Conservation (phyloP, 2,329 filamentous ascomycete genomes). For the Pseudocercospora pini-densiflorae region DNA sequence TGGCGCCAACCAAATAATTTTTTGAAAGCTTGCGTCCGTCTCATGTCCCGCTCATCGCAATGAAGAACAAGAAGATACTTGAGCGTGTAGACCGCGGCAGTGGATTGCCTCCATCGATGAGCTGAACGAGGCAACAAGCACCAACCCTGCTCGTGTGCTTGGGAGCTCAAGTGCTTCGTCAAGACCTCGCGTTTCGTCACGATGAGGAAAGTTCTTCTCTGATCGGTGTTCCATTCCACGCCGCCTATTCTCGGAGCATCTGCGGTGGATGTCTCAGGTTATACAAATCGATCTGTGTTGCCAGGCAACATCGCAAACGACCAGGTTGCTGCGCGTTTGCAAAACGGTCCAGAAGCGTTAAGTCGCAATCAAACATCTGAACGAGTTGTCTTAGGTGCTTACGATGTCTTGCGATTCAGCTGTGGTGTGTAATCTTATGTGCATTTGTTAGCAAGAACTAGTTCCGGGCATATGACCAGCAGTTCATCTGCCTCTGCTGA, state of each 20-base stretch:
- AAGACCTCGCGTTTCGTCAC: not conserved
- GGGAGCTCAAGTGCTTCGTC: not conserved
- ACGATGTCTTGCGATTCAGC: not conserved
- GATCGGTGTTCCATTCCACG: not conserved
- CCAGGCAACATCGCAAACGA: not conserved
- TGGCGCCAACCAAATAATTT: not conserved
- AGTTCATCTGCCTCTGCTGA: not conserved
- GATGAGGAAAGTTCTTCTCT: not conserved
- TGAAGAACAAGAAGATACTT: not conserved
- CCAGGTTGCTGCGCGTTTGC: not conserved
- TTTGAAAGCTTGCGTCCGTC: not conserved
- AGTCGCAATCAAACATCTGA: not conserved
- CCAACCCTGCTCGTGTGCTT: not conserved
- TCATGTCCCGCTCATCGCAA: not conserved
- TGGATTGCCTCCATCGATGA: not conserved
- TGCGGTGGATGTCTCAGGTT: not conserved
- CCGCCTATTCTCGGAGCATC: not conserved
- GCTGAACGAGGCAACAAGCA: not conserved
- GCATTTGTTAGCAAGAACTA: not conserved
- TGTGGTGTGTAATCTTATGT: not conserved
- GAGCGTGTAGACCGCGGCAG: not conserved
- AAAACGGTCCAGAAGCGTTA: not conserved
- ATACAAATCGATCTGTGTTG: constrained; percentile 1
- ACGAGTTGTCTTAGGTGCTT: too few relatives aligned
- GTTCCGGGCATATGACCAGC: not conserved